Conservation (phyloP, 768 basidiomycete genomes). For the Pleurotus citrinopileatus region DNA sequence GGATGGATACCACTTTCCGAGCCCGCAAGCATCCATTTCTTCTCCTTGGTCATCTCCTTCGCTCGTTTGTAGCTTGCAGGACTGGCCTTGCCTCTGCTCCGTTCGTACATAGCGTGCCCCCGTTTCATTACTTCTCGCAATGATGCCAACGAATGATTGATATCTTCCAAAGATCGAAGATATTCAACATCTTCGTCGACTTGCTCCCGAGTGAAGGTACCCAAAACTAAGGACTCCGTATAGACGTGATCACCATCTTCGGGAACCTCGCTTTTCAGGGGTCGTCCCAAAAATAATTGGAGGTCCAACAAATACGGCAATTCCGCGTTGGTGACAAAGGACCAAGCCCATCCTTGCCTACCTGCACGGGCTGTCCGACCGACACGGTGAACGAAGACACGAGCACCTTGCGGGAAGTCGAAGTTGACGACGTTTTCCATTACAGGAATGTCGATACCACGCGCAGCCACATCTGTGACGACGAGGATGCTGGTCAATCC, state of each 20-base stretch:
- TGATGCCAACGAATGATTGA: constrained; percentile 59
- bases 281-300: constrained; percentile 86
- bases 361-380: constrained; percentile 97
- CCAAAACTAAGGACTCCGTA: constrained; percentile 73
- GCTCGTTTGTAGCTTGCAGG: constrained; percentile 83
- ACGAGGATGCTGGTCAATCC: constrained; percentile 82
- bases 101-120: constrained; percentile 92
- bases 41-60: constrained; percentile 78
- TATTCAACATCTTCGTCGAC: constrained; percentile 87
- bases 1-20: constrained; percentile 70
- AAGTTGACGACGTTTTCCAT: constrained; percentile 97
- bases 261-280: constrained; percentile 54
- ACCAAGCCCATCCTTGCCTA: constrained; percentile 95
- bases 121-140: constrained; percentile 82
- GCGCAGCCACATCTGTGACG: constrained; percentile 97
- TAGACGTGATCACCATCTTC: constrained; percentile 58
- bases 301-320: constrained; percentile 90
- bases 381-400: constrained; percentile 95
- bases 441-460: constrained; percentile 96
- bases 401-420: constrained; percentile 92
- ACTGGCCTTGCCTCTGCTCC: constrained; percentile 88
- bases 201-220: constrained; percentile 74
- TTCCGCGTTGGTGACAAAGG: constrained; percentile 82
- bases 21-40: constrained; percentile 68
- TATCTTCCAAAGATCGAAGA: constrained; percentile 59